A percentile compares a stretch with the other conserved stretches of the same genome.
Conservation (phyloP, 2,329 filamentous ascomycete genomes). For the Ceratocystis lukuohia region DNA sequence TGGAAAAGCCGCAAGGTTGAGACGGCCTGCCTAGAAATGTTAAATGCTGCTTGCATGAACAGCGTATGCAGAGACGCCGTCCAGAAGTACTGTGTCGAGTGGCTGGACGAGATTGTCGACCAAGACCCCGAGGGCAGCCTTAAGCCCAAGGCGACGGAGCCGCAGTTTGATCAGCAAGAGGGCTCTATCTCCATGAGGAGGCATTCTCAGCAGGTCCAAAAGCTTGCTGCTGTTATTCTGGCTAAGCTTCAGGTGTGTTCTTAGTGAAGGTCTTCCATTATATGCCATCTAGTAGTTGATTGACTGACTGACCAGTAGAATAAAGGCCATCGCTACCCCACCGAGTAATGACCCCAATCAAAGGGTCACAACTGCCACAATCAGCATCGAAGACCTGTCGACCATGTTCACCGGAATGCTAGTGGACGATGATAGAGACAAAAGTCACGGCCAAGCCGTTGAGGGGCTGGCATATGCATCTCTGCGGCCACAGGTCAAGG, state of each 20-base stretch:
- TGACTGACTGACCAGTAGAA: constrained; percentile 35
- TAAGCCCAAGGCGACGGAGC: constrained; percentile 31
- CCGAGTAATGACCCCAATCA: constrained; percentile 30
- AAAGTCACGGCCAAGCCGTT: constrained; percentile 45
- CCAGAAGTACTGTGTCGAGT: constrained; percentile 69
- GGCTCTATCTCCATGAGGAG: constrained; percentile 47
- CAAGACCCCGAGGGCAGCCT: constrained; percentile 47
- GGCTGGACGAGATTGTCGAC: constrained; percentile 73
- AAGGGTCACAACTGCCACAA: constrained; percentile 40
- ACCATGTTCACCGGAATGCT: constrained; percentile 54
- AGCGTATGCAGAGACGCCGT: constrained; percentile 69
- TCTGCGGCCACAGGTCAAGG: constrained; percentile 71
- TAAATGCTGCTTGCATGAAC: constrained; percentile 86
- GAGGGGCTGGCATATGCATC: constrained; percentile 90
- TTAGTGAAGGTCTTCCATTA: constrained; percentile 16
- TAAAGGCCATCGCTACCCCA: constrained; percentile 41
- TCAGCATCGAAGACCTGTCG: constrained; percentile 52
- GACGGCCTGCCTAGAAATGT: constrained; percentile 71
- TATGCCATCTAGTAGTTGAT: constrained; percentile 25
- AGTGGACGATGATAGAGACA: constrained; percentile 32
- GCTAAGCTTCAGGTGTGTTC: constrained; percentile 51
- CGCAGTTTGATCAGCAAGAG: constrained; percentile 43
- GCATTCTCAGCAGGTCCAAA: constrained; percentile 48
- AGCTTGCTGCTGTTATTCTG: constrained; percentile 59
- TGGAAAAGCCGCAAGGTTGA: constrained; percentile 80